phyloP scores from a whole-genome alignment of 179 eudicot species.

The Vitellaria paradoxa region DNA sequence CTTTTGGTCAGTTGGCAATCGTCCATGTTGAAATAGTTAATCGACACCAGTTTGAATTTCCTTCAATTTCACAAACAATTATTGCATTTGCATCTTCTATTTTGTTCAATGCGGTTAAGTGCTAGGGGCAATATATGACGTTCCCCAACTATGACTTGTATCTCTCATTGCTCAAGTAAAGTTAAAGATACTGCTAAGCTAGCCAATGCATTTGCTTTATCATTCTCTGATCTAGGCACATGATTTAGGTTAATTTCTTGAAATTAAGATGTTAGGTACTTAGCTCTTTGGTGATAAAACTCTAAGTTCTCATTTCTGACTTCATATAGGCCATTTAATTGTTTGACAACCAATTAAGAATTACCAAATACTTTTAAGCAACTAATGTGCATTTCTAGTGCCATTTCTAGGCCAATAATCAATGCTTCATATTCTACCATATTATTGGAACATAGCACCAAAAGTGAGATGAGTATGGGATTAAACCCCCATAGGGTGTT shows the following conservation, averaged over 20 bases:
- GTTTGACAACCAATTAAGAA: conserved; percentile 10
- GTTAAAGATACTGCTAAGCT: conserved; percentile 7
- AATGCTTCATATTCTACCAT: neutral
- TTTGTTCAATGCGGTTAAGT: neutral
- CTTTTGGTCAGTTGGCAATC: neutral
- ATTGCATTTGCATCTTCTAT: neutral
- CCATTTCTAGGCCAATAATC: conserved; percentile 9
- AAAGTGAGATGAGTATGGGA: neutral
- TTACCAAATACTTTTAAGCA: conserved; percentile 10
- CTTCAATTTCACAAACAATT: conserved; percentile 1
- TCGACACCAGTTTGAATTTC: conserved; percentile 13
- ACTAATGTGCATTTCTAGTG: conserved; percentile 8
- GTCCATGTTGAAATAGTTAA: neutral
- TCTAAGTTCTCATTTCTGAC: neutral
- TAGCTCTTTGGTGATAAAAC: conserved; percentile 4
- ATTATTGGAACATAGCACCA: neutral
- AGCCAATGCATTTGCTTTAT: neutral
- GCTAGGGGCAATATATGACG: neutral
- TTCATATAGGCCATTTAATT: conserved; percentile 10
- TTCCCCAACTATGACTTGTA: neutral
- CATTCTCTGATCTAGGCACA: neutral
- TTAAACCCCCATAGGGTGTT: neutral
- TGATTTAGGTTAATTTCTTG: neutral
- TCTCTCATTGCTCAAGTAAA: neutral
- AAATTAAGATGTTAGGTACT: neutral